Evolutionary conservation across 306 rosid genomes (phyloP).

Genomic region (Cucurbita maxima): DNA sequence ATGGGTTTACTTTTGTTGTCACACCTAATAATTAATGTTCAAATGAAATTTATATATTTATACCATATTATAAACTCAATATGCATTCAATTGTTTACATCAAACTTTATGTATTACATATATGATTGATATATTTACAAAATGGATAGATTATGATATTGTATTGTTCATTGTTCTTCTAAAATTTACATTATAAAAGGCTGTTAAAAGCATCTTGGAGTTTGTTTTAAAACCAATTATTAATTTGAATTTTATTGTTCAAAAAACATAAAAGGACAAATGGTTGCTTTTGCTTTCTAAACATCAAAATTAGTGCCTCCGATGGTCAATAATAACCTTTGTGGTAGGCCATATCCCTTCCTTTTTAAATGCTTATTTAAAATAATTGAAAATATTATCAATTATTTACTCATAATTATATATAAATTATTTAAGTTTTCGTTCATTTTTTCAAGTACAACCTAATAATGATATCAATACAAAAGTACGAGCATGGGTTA

Average conservation of each 20-base stretch:
- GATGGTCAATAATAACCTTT: background rate
- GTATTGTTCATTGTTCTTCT: background rate
- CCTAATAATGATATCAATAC: background rate
- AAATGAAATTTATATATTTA: background rate
- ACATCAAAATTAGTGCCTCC: conserved; percentile 1
- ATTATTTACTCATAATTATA: too few relatives aligned
- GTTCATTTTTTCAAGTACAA: too few relatives aligned
- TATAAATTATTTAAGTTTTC: too few relatives aligned
- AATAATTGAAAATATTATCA: background rate
- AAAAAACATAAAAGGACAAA: background rate
- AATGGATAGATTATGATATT: background rate
- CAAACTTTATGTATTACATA: background rate
- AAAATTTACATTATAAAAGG: background rate
- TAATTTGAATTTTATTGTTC: background rate
- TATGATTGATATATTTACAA: background rate
- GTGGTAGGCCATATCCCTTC: background rate
- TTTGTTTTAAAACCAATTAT: background rate
- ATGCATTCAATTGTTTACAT: too few relatives aligned
- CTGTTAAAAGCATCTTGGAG: background rate
- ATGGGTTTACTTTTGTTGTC: background rate
- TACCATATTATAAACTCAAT: background rate
- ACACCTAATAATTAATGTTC: background rate
- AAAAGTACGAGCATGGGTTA: background rate
- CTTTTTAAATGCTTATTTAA: background rate
- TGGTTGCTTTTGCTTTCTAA: conserved; percentile 3